These are phyloP conservation scores for Eucalyptus pauciflora DNA, from an alignment of 345 rosid genomes.

Conservation along the genomic window DNA sequence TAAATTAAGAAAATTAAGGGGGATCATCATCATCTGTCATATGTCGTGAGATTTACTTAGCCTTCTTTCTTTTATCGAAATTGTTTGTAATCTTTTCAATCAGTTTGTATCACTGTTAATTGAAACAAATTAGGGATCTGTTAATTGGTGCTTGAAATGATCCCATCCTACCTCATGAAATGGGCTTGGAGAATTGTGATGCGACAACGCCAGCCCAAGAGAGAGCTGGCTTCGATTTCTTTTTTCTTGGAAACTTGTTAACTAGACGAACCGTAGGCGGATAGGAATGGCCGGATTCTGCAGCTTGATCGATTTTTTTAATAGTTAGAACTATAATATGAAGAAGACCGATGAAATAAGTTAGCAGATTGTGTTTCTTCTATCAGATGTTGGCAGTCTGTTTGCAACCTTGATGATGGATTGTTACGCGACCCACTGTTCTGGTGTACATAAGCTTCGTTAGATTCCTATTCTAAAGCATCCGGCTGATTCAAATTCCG, in stretches of 20 bases:
- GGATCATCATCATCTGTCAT: background rate
- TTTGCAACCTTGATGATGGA: background rate
- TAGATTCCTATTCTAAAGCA: background rate
- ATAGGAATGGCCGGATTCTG: background rate
- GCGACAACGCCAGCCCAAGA: background rate
- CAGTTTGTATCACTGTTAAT: slow-evolving; percentile 21
- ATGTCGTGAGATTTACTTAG: background rate
- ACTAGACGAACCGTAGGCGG: background rate
- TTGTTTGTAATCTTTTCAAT: slow-evolving; percentile 5
- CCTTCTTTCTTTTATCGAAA: background rate
- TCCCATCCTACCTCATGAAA: background rate
- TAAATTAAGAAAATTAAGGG: background rate
- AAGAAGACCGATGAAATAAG: background rate
- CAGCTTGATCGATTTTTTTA: background rate
- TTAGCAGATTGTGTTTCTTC: background rate
- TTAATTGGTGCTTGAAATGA: background rate
- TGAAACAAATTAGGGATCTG: background rate
- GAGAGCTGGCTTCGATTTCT: background rate
- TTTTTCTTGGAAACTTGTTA: background rate
- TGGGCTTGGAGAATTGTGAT: background rate
- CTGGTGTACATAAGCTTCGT: background rate
- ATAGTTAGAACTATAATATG: background rate
- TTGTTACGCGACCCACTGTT: background rate
- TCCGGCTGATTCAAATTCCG: background rate
- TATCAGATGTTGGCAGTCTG: background rate